phyloP scores from a whole-genome alignment of 176 grass and related monocot species.

The Echinochloa phyllopogon region DNA sequence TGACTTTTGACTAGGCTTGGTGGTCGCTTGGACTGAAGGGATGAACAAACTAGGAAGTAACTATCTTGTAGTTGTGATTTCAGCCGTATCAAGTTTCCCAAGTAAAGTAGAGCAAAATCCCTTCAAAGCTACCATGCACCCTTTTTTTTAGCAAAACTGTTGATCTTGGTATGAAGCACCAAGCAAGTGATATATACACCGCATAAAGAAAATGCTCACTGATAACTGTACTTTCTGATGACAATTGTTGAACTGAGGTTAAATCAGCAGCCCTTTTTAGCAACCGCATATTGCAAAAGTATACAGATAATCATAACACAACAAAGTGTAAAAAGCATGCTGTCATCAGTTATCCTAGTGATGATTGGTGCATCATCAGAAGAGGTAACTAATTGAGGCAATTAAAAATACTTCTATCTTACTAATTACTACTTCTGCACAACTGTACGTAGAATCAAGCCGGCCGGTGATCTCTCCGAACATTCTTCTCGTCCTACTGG shows the following conservation, averaged over 20 bases:
- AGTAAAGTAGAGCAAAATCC: too few species aligned
- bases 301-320: neutral
- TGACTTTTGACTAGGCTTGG: neutral
- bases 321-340: neutral
- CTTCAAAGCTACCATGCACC: too few species aligned
- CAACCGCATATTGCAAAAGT: neutral
- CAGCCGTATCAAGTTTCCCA: neutral
- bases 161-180: too few species aligned
- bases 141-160: too few species aligned
- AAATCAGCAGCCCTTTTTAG: neutral
- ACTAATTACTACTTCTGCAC: neutral
- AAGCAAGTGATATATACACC: too few species aligned
- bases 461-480: neutral
- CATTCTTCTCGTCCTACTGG: neutral
- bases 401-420: neutral
- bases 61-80: neutral
- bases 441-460: neutral
- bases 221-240: too few species aligned
- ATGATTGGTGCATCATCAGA: conserved; percentile 1
- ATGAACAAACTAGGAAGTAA: neutral
- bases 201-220: too few species aligned
- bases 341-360: neutral
- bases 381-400: conserved; percentile 1
- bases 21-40: neutral
- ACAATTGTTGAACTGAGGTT: neutral